phyloP scores from a whole-genome alignment of 1,284 basidiomycete genomes.

The Chalciporus sp. region DNA sequence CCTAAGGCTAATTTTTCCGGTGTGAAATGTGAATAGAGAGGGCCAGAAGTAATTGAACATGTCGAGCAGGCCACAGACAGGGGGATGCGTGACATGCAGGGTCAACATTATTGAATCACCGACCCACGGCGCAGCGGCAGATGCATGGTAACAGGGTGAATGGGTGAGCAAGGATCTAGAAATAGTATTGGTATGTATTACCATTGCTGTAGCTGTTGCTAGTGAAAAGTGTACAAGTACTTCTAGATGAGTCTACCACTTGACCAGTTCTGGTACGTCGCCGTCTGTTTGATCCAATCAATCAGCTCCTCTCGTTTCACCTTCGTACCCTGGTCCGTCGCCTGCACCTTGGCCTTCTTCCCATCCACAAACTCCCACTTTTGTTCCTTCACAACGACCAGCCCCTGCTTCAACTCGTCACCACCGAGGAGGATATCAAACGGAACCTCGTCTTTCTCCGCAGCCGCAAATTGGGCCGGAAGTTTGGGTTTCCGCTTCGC shows the following conservation, averaged over 20 bases:
- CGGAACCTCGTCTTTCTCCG: conserved; percentile 91
- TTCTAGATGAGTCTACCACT: conserved; percentile 40
- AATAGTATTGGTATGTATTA: neutral
- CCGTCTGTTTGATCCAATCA: conserved; percentile 63
- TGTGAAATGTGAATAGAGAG: too few species aligned
- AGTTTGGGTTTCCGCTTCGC: conserved; percentile 94
- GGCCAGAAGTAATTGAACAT: too few species aligned
- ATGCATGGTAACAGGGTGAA: too few species aligned
- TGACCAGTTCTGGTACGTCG: conserved; percentile 50
- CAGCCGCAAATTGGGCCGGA: conserved; percentile 82
- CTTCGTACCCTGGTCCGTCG: conserved; percentile 63
- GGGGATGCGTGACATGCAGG: too few species aligned
- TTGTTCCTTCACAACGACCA: conserved; percentile 93
- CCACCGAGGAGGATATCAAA: conserved; percentile 91
- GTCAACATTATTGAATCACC: too few species aligned
- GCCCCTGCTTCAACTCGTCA: conserved; percentile 81
- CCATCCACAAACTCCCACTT: conserved; percentile 77
- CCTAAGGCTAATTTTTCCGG: too few species aligned
- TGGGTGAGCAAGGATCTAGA: too few species aligned
- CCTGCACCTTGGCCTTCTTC: conserved; percentile 72
- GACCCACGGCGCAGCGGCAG: too few species aligned
- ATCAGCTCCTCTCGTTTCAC: conserved; percentile 73
- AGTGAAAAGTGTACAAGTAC: neutral
- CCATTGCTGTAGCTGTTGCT: neutral
- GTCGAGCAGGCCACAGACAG: too few species aligned